Conservation (phyloP, 352 stramenopile genomes). For the Phytopythium ostracodes region DNA sequence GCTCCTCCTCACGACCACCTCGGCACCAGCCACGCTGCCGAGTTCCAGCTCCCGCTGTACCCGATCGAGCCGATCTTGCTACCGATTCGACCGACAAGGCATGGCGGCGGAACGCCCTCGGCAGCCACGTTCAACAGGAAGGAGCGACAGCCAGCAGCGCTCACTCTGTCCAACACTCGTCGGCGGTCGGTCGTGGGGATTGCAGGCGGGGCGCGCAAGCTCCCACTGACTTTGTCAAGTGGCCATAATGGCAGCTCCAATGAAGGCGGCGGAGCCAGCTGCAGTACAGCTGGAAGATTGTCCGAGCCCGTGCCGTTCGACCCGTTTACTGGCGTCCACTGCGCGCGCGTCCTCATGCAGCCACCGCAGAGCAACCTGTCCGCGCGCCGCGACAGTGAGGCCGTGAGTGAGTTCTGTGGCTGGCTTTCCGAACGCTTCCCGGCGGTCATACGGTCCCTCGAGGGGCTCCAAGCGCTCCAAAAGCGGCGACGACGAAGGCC, state of each 20-base stretch:
- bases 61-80: not conserved
- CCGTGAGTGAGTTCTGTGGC: constrained; percentile 19
- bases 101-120: not conserved
- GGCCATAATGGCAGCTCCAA: not conserved
- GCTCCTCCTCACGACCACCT: not conserved
- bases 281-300: constrained; percentile 1
- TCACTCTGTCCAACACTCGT: constrained; percentile 7
- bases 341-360: constrained; percentile 27
- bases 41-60: constrained; percentile 4
- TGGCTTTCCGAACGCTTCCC: constrained; percentile 34
- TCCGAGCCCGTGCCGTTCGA: constrained; percentile 39
- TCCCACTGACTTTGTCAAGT: not conserved
- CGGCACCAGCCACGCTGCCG: not conserved
- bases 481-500: not conserved
- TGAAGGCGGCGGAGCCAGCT: not conserved
- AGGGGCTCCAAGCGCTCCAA: not conserved
- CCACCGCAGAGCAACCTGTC: constrained; percentile 10
- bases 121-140: not conserved
- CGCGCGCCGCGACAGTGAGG: constrained; percentile 14
- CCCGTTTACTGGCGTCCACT: constrained; percentile 30
- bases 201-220: not conserved
- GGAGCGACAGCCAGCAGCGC: not conserved
- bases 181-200: constrained; percentile 5
- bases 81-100: not conserved
- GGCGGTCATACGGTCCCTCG: constrained; percentile 14